Evolutionary conservation across 768 basidiomycete species (phyloP).

Genomic region (Boletus sp.): DNA sequence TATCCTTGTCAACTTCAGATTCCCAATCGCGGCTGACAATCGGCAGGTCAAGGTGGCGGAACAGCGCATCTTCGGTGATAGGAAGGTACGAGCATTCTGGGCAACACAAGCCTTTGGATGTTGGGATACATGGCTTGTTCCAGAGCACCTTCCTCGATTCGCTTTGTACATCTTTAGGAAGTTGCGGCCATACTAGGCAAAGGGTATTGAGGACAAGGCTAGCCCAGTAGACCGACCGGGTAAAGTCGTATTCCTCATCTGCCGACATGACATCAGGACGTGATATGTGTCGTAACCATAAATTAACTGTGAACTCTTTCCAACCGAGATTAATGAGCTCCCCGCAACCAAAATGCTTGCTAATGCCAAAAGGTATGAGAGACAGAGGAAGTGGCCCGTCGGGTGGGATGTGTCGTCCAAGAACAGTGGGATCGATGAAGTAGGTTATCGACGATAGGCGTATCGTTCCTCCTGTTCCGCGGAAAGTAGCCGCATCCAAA

Average conservation of each 20-base stretch:
- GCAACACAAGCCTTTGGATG: slow-evolving; percentile 55
- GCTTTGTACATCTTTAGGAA: slow-evolving; percentile 37
- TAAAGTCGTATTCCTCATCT: slow-evolving; percentile 55
- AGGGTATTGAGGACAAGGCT: slow-evolving; percentile 68
- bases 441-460: slow-evolving; percentile 61
- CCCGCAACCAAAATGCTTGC: slow-evolving; percentile 51
- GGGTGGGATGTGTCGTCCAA: slow-evolving; percentile 53
- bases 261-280: slow-evolving; percentile 38
- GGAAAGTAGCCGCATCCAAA: slow-evolving; percentile 65
- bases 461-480: slow-evolving; percentile 45
- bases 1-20: slow-evolving; percentile 36
- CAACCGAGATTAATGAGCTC: slow-evolving; percentile 65
- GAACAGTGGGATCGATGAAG: slow-evolving; percentile 60
- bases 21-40: not conserved
- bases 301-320: slow-evolving; percentile 65
- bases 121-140: slow-evolving; percentile 41
- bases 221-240: slow-evolving; percentile 65
- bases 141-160: slow-evolving; percentile 36
- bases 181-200: slow-evolving; percentile 66
- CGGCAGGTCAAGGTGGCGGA: not conserved
- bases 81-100: slow-evolving; percentile 77
- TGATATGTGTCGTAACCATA: slow-evolving; percentile 75
- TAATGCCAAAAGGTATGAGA: slow-evolving; percentile 42
- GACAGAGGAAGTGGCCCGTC: slow-evolving; percentile 77
- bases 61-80: slow-evolving; percentile 55